Evolutionary conservation across 208 protist genomes (phyloP), one percentile per base, ranked within the genome.

Genomic region (Wallacemonas sp.): DNA sequence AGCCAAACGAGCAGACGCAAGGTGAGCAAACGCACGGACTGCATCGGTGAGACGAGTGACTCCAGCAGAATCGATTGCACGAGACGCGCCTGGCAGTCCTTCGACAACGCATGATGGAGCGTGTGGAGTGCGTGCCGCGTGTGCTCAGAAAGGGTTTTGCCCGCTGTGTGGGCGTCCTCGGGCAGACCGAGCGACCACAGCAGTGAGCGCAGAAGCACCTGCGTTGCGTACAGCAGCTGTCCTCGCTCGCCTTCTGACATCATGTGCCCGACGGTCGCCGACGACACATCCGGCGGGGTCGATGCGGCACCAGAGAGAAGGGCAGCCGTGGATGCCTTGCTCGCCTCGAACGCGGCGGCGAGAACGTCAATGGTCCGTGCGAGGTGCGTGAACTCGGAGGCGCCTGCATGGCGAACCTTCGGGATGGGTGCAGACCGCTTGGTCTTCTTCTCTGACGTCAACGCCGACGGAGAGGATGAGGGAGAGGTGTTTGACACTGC

Each of bases 51-150:
- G 2, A 78, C 68, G 52, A 95, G 74, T 10, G 76, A 78, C 66
- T 93, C 85, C n/a, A 91, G 55, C 29, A 95, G 71, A 27, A 95
- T 66, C 24, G 72, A 67, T 12, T 78, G 54, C 1, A 91, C 77
- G 38, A 95, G 71, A 17, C 55, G 45, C 24, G 26, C 57, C 60
- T 95, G 89, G 33, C 80, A 63, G 1, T 41, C 38, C 3, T 19
- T 22, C 13, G 83, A 68, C 21, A 93, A 64, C 26, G 75, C 58
- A 3, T 38, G 29, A 22, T 68, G 66, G 38, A 92, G 81, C 42
- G 71, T 69, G 27, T 26, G 54, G 45, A 77, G 69, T 8, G 80
- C 82, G 6, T 42, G 38, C 17, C 34, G 66, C 15, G 66, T 69
- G 55, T 44, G 65, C 21, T 24, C n/a, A 22, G 39, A 27, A 42